Evolutionary conservation across 176 grass and related monocot species (phyloP).

Genomic region (Oryza officinalis): DNA sequence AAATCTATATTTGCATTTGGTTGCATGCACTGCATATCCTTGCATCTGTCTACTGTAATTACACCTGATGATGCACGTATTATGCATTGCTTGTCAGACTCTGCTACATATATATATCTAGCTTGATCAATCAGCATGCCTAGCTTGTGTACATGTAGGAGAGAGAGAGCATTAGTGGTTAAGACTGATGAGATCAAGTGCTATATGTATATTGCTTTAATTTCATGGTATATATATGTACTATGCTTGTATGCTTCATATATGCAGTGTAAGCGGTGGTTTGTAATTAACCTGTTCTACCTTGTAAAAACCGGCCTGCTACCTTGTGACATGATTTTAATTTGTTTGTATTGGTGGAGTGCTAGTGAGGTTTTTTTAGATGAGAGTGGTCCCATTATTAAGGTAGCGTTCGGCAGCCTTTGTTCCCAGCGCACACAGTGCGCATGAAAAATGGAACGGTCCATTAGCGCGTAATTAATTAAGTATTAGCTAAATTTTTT

Average conservation of each 20-base stretch:
- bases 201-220: not conserved
- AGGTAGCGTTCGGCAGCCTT: no score
- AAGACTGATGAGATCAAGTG: not conserved
- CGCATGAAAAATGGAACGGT: no score
- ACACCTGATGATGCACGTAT: not conserved
- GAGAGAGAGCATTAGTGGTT: not conserved
- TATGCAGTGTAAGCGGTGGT: not conserved
- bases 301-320: not conserved
- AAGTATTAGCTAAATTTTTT: no score
- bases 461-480: no score
- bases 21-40: not conserved
- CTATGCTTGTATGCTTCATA: not conserved
- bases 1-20: not conserved
- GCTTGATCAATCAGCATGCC: not conserved
- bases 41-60: slow-evolving; percentile 29
- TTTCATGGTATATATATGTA: not conserved
- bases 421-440: no score
- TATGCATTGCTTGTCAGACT: not conserved
- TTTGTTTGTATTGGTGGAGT: not conserved
- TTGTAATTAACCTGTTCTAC: not conserved
- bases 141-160: slow-evolving; percentile 7
- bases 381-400: not conserved
- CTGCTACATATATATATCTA: not conserved
- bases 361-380: not conserved
- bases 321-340: not conserved